A percentile compares a stretch with the other conserved stretches of the same genome.
Conservation (phyloP, 139 green algal species). For the Picochlorum sp. region DNA sequence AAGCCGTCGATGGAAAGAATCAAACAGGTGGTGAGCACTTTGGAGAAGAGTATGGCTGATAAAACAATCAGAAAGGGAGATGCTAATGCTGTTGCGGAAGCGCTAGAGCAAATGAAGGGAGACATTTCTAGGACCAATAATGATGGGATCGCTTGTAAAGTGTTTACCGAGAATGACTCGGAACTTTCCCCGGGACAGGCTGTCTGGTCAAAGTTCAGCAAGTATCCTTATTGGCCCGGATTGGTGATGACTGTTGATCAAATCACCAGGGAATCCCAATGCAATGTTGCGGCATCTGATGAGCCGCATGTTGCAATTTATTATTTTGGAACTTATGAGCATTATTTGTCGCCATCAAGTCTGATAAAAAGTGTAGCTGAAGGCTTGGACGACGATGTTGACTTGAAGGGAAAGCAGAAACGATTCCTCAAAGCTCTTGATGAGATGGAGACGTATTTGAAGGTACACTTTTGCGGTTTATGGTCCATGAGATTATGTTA, state of each 20-base stretch:
- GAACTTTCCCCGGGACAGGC: slow-evolving; percentile 31
- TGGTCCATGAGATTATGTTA: too few relatives aligned
- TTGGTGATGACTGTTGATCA: slow-evolving; percentile 41
- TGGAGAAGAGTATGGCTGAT: not conserved
- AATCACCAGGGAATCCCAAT: slow-evolving; percentile 4
- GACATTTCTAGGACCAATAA: too few relatives aligned
- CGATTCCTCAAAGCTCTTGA: too few relatives aligned
- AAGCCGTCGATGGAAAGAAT: too few relatives aligned
- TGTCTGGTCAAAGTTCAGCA: slow-evolving; percentile 32
- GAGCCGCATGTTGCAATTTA: not conserved
- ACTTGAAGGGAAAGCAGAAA: too few relatives aligned
- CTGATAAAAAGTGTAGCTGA: too few relatives aligned
- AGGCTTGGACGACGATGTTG: too few relatives aligned
- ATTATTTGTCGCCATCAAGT: too few relatives aligned
- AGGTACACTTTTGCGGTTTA: too few relatives aligned
- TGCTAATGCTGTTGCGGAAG: not conserved
- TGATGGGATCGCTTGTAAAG: too few relatives aligned
- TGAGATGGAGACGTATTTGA: too few relatives aligned
- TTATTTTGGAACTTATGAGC: not conserved
- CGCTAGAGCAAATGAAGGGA: slow-evolving; percentile 8
- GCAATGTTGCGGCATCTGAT: not conserved
- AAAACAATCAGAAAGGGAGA: not conserved
- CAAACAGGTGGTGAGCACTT: not conserved
- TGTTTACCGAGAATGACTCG: not conserved
- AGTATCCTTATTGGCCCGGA: slow-evolving; percentile 41